Conservation (phyloP, 2,329 filamentous ascomycete species). For the Colletotrichum theobromicola region DNA sequence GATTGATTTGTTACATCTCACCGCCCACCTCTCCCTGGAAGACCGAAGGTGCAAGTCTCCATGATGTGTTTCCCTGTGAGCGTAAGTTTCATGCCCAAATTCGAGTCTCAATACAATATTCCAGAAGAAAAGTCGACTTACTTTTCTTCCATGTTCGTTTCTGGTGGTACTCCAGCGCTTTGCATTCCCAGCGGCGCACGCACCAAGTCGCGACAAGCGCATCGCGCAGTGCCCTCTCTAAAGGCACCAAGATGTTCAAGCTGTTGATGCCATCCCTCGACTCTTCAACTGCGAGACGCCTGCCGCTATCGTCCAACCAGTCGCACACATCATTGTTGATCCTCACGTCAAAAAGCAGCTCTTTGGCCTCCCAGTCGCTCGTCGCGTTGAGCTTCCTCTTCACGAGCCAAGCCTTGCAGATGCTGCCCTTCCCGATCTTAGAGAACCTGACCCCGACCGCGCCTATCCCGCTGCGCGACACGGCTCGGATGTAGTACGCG, state of each 20-base stretch:
- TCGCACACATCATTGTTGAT: slow-evolving; percentile 30
- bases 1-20: neutral
- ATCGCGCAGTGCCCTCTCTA: slow-evolving; percentile 32
- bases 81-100: neutral
- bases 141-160: slow-evolving; percentile 12
- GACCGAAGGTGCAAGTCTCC: neutral
- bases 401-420: slow-evolving; percentile 23
- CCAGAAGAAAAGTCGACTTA: neutral
- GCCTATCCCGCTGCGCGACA: neutral
- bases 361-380: slow-evolving; percentile 24
- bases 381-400: neutral
- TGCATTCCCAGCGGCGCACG: slow-evolving; percentile 37
- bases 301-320: slow-evolving; percentile 33
- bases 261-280: slow-evolving; percentile 29
- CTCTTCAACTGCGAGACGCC: slow-evolving; percentile 36
- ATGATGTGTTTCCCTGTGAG: slow-evolving; percentile 1
- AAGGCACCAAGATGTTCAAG: slow-evolving; percentile 34
- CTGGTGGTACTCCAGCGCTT: slow-evolving; percentile 24
- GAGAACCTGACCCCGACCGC: neutral
- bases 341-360: slow-evolving; percentile 32
- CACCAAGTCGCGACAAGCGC: slow-evolving; percentile 41
- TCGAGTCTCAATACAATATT: no score
- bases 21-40: neutral
- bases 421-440: slow-evolving; percentile 1
- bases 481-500: slow-evolving; percentile 28